phyloP scores from a whole-genome alignment of 352 stramenopile species.

The Globisporangium abappressorium region DNA sequence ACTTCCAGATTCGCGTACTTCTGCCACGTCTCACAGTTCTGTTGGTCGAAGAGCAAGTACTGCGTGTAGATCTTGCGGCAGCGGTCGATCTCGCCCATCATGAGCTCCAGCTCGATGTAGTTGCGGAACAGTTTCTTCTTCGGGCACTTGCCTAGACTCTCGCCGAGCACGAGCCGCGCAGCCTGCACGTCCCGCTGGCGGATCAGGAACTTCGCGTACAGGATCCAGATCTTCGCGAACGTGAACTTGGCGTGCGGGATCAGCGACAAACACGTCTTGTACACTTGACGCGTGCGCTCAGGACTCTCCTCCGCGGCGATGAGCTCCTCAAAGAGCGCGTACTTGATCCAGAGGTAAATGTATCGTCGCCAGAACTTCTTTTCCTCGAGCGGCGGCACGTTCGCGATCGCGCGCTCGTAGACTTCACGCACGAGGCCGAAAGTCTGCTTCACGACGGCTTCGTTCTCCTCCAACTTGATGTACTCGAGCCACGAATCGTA shows the following conservation, averaged over 20 bases:
- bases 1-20: slow-evolving; percentile 96
- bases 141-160: slow-evolving; percentile 92
- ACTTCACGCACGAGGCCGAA: slow-evolving; percentile 89
- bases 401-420: slow-evolving; percentile 94
- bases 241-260: slow-evolving; percentile 96
- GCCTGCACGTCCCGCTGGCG: slow-evolving; percentile 91
- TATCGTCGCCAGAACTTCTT: slow-evolving; percentile 99
- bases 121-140: slow-evolving; percentile 91
- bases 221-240: slow-evolving; percentile 99
- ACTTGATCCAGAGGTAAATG: slow-evolving; percentile 99
- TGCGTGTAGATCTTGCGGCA: slow-evolving; percentile 90
- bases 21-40: slow-evolving; percentile 94
- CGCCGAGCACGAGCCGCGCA: slow-evolving; percentile 91
- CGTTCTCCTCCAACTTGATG: slow-evolving; percentile 95
- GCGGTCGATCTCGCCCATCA: slow-evolving; percentile 97
- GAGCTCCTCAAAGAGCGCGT: slow-evolving; percentile 97
- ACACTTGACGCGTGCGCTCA: slow-evolving; percentile 90
- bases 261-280: slow-evolving; percentile 91
- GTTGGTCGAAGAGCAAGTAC: slow-evolving; percentile 73
- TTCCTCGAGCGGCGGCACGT: slow-evolving; percentile 92
- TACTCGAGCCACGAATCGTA: slow-evolving; percentile 99
- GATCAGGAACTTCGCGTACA: slow-evolving; percentile 96
- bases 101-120: slow-evolving; percentile 96
- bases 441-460: slow-evolving; percentile 51
- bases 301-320: slow-evolving; percentile 53